Evolutionary conservation across 495 filamentous ascomycete genomes (phyloP).

Genomic region (Apodospora peruviana): DNA sequence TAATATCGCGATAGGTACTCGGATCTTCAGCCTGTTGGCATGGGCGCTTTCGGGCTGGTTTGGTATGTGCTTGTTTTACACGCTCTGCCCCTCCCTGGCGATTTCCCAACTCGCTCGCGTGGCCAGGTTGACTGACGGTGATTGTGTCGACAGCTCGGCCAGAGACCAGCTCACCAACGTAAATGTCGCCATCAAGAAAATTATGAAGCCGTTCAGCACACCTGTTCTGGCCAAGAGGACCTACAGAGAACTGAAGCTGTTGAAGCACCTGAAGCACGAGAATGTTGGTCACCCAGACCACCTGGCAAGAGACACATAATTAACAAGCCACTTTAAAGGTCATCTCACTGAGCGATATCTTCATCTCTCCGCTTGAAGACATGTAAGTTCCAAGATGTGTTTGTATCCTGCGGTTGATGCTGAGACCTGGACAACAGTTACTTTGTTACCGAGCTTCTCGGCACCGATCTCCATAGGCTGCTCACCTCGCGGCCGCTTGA

Average conservation of each 20-base stretch:
- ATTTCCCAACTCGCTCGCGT: not conserved
- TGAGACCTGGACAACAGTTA: slow-evolving; percentile 55
- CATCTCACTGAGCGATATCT: slow-evolving; percentile 97
- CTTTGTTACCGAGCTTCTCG: slow-evolving; percentile 95
- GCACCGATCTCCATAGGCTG: slow-evolving; percentile 92
- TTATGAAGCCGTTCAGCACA: slow-evolving; percentile 99
- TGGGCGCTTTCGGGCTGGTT: slow-evolving; percentile 97
- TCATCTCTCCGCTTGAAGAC: slow-evolving; percentile 97
- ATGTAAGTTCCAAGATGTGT: slow-evolving; percentile 56
- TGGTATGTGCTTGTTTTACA: slow-evolving; percentile 54
- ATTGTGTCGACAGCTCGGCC: slow-evolving; percentile 62
- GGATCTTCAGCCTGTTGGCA: slow-evolving; percentile 95
- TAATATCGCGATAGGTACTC: slow-evolving; percentile 64
- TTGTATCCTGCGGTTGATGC: not conserved
- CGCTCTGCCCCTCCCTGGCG: not conserved
- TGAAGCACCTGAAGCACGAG: slow-evolving; percentile 95
- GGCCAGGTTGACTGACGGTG: slow-evolving; percentile 14
- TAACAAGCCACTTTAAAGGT: slow-evolving; percentile 50
- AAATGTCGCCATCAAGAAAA: slow-evolving; percentile 98
- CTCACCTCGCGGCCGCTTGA: slow-evolving; percentile 93
- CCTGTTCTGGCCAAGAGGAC: slow-evolving; percentile 95
- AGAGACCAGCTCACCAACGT: slow-evolving; percentile 95
- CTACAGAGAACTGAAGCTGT: slow-evolving; percentile 92
- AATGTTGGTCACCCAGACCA: slow-evolving; percentile 57
- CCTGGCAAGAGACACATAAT: slow-evolving; percentile 1